phyloP scores from a whole-genome alignment of 805 yeast genomes.

The Schwanniomyces yamadae region DNA sequence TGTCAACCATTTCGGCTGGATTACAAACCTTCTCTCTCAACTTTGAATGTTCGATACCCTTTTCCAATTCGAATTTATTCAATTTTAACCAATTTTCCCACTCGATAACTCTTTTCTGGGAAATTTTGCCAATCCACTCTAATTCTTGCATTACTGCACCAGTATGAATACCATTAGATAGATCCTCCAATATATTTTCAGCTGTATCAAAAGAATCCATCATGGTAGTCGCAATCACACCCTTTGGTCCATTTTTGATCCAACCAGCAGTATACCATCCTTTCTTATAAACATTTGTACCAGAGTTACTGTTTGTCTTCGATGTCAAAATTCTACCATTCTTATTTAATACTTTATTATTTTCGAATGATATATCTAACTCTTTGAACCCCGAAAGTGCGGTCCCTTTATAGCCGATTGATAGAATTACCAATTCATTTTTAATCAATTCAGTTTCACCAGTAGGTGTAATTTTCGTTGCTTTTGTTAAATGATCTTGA shows the following conservation, averaged over 20 bases:
- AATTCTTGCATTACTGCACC: conserved; percentile 18
- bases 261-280: conserved; percentile 86
- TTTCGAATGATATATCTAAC: conserved; percentile 26
- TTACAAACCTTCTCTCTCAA: conserved; percentile 56
- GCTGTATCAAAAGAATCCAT: conserved; percentile 78
- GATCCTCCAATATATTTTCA: conserved; percentile 59
- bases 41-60: conserved; percentile 52
- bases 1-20: conserved; percentile 48
- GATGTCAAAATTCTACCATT: conserved; percentile 31
- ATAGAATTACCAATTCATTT: conserved; percentile 69
- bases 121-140: conserved; percentile 12
- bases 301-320: conserved; percentile 12
- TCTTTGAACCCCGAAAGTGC: conserved; percentile 60
- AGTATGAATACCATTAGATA: conserved; percentile 28
- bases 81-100: conserved; percentile 73
- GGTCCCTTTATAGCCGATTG: conserved; percentile 79
- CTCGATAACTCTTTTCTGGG: conserved; percentile 26
- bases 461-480: conserved; percentile 35
- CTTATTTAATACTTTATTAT: conserved; percentile 30
- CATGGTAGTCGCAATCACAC: conserved; percentile 91
- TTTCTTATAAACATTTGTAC: conserved; percentile 23
- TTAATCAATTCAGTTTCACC: conserved; percentile 30
- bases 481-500: conserved; percentile 35
- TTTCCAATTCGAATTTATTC: conserved; percentile 49
- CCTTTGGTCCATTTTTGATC: conserved; percentile 83